Evolutionary conservation across 768 basidiomycete species (phyloP), one percentile per base, ranked within the genome.

Genomic region (Pleurotus ostreatus): DNA sequence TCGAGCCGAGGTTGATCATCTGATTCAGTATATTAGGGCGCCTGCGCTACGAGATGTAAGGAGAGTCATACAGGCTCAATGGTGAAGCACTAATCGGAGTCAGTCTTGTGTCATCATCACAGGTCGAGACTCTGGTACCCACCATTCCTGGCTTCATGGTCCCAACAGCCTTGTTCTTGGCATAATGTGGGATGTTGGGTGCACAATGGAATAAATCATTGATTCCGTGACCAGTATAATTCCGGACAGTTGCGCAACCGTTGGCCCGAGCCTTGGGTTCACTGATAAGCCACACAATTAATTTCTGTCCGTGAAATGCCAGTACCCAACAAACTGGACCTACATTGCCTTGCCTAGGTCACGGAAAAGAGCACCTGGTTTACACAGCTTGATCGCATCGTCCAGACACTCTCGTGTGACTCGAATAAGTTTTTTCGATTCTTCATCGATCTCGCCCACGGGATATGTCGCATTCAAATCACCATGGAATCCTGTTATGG

Each of bases 121-220:
- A 34, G 30, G 49, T 18, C 16, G 7, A 46, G 18, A 26, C 57
- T 46, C 5, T 26, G 13, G 41, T 11, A 40, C 86, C 65, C 61
- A 92, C 92, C 91, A 88, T 96, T 61, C 95, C 95, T 20, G 90
- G 72, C 68, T 93, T 94, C 94, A 98, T 96, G 4, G 86, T 83
- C 20, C 95, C 95, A 2, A 93, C 77, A 41, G 91, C 92, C 70
- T 94, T 96, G 66, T 92, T 95, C 68, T 94, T 94, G 18, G 92
- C 92, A 62, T 96, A 97, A 72, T 97, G 95, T 9, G 94, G 92
- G 40, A 97, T 84, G 68, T 94, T 97, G 1, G 95, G 95, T 0
- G 85, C 64, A 56, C 73, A 74, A 67, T 97, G 94, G 79, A 96
- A 97, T 58, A 92, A 74, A 56, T 89, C 74, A 68, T 96, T 87